Evolutionary conservation across 805 yeast species (phyloP), one percentile per base, ranked within the genome.

Genomic region (Vanderwaltozyma polyspora): DNA sequence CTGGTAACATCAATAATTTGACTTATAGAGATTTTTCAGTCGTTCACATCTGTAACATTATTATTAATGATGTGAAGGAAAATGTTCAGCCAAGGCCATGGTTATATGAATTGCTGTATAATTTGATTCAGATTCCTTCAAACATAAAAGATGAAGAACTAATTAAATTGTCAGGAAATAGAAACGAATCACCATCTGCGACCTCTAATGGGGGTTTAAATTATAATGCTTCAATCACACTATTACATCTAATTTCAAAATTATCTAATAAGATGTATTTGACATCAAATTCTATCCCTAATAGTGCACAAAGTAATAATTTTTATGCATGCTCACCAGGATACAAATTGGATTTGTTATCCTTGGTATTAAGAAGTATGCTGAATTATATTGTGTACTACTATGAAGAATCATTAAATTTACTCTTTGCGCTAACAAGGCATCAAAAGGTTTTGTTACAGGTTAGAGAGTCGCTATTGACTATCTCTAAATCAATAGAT

Each of bases 21-120:
- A 74, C 84, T 1, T 69, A 74, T 35, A 57, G 89, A 40, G 93
- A 81, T 52, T 78, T 77, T 37, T 35, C 76, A 6, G 62, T 79
- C 0, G 60, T 67, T 5, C 81, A 76, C 31, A 49, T 74, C 5
- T 67, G 75, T 30, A 58, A 59, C 17, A 45, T 70, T 24, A 44
- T 75, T 5, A 42, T 51, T 14, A 36, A 55, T 19, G 64, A 66
- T 40, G 47, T 67, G 11, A 55, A 72, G 4, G 41, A 34, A n/a
- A 55, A 55, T 32, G 13, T 31, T 7, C 46, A 48, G 19, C 48
- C 53, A 12, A 48, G 51, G 14, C 68, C 75, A 1, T 67, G 75
- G 10, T 55, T 74, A 25, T 67, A 72, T 32, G 81, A 80, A 46
- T 62, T 72, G 33, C 51, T 79, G 7, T 79, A 76, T 55, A 80